Conservation (phyloP, 306 rosid species). For the Cyamopsis tetragonoloba region DNA sequence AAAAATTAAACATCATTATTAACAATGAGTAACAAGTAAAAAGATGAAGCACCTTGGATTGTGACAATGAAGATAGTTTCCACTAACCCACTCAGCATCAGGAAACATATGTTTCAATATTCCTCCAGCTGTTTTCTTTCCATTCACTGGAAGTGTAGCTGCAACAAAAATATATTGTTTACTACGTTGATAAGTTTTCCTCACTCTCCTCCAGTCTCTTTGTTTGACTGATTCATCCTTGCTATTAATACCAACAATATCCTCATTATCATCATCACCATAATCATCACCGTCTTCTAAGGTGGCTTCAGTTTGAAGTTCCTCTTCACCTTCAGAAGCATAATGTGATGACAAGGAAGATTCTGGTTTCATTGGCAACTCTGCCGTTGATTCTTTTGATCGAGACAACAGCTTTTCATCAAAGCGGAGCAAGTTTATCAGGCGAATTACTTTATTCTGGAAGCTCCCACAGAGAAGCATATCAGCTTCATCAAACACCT, state of each 20-base stretch:
- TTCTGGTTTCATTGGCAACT: constrained; percentile 38
- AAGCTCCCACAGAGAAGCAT: constrained; percentile 96
- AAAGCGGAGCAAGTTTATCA: constrained; percentile 75
- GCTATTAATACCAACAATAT: constrained; percentile 26
- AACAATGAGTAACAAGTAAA: neutral
- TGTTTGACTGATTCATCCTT: constrained; percentile 40
- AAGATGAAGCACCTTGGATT: constrained; percentile 65
- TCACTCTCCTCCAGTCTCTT: constrained; percentile 76
- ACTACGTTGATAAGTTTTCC: constrained; percentile 71
- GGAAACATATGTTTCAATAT: constrained; percentile 81
- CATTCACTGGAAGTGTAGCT: constrained; percentile 94
- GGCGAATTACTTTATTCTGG: constrained; percentile 87
- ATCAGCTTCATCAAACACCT: constrained; percentile 99
- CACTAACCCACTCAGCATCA: constrained; percentile 79
- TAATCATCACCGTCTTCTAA: constrained; percentile 52
- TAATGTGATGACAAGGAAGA: constrained; percentile 36
- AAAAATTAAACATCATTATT: neutral
- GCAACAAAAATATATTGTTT: constrained; percentile 95
- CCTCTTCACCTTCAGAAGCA: constrained; percentile 47
- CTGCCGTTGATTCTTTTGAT: constrained; percentile 38
- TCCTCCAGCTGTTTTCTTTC: constrained; percentile 91
- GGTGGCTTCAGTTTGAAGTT: constrained; percentile 37
- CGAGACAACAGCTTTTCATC: constrained; percentile 76
- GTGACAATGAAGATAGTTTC: constrained; percentile 92
- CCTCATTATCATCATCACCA: constrained; percentile 40